These are phyloP conservation scores for Capsicum pubescens DNA, from an alignment of 257 asterid genomes.

Conservation along the genomic window DNA sequence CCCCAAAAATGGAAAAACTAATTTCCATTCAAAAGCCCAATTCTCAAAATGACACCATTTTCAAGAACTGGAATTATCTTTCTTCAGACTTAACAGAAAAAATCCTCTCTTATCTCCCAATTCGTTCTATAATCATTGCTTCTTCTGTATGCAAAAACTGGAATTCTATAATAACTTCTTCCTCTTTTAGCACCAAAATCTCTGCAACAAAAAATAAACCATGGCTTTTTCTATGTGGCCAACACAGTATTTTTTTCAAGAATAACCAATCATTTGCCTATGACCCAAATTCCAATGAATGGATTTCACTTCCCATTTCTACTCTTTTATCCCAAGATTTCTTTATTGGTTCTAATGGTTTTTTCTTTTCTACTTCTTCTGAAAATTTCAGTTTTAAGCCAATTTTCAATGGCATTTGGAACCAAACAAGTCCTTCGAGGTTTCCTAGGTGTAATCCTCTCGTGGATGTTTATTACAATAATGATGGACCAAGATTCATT, in stretches of 20 bases:
- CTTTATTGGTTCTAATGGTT: slow-evolving; percentile 35
- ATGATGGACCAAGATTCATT: slow-evolving; percentile 31
- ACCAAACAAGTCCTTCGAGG: slow-evolving; percentile 33
- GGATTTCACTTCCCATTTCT: slow-evolving; percentile 40
- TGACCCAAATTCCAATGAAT: slow-evolving; percentile 40
- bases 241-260: slow-evolving; percentile 15
- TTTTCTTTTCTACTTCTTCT: slow-evolving; percentile 33
- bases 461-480: slow-evolving; percentile 30
- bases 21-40: background rate
- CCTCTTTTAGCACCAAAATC: slow-evolving; percentile 35
- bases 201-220: slow-evolving; percentile 30
- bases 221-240: slow-evolving; percentile 45
- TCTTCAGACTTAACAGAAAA: slow-evolving; percentile 41
- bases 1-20: background rate
- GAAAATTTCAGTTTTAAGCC: slow-evolving; percentile 35
- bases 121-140: slow-evolving; percentile 41
- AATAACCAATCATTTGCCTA: slow-evolving; percentile 38
- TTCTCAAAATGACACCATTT: background rate
- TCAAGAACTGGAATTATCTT: slow-evolving; percentile 30
- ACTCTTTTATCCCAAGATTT: slow-evolving; percentile 19
- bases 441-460: slow-evolving; percentile 35
- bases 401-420: slow-evolving; percentile 29
- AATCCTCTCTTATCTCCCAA: slow-evolving; percentile 46
- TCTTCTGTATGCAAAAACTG: slow-evolving; percentile 50
- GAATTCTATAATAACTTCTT: slow-evolving; percentile 35